Conservation (phyloP, 179 eudicot species). For the Actinidia chinensis region DNA sequence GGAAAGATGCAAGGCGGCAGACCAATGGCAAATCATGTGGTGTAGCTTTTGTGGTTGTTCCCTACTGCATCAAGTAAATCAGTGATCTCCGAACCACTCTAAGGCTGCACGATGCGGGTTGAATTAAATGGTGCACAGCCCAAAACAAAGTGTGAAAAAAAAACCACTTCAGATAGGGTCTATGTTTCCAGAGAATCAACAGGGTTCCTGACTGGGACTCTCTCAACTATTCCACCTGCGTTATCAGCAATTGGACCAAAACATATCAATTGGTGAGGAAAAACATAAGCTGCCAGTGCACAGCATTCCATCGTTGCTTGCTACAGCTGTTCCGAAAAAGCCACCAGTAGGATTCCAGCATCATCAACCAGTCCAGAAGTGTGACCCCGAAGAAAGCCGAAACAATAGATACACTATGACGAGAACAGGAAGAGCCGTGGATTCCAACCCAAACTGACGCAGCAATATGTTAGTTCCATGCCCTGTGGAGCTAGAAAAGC, state of each 20-base stretch:
- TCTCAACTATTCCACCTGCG: conserved; percentile 99
- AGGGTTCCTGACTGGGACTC: conserved; percentile 92
- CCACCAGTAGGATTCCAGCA: conserved; percentile 91
- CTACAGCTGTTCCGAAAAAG: conserved; percentile 97
- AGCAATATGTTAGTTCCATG: conserved; percentile 98
- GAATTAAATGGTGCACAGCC: not conserved
- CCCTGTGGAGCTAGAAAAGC: conserved; percentile 91
- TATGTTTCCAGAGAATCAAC: conserved; percentile 13
- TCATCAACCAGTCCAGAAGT: conserved; percentile 94
- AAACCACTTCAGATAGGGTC: not conserved
- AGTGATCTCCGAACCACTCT: conserved; percentile 93
- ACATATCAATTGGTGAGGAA: conserved; percentile 99
- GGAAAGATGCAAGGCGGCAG: conserved; percentile 99
- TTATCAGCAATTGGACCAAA: conserved; percentile 99
- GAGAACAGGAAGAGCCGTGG: conserved; percentile 96
- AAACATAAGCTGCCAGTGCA: conserved; percentile 98
- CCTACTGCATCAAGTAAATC: conserved; percentile 99
- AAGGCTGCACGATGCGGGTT: conserved; percentile 56
- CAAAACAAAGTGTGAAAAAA: not conserved
- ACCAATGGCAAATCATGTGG: conserved; percentile 99
- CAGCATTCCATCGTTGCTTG: conserved; percentile 99
- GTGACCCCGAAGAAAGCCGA: conserved; percentile 92
- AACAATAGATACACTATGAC: conserved; percentile 80
- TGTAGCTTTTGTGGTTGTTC: conserved; percentile 98
- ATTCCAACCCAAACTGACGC: conserved; percentile 96